Conservation (phyloP, 106 monocot genomes). For the Cymbidium sinense region DNA sequence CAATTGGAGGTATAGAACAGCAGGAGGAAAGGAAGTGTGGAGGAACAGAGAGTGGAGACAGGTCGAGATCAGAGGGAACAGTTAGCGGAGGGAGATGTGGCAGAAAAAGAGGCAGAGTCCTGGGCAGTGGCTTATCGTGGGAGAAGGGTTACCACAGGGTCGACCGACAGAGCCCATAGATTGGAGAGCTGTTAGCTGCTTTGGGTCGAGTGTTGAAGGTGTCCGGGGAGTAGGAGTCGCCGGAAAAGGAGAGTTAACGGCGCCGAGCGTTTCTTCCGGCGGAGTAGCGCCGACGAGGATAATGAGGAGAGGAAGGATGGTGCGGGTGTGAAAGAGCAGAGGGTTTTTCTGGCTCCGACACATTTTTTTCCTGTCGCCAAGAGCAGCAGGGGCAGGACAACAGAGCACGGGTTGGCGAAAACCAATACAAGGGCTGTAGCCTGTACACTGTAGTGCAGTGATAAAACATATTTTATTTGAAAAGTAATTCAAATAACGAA, state of each 20-base stretch:
- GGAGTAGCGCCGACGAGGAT: not conserved
- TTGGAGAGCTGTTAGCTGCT: slow-evolving; percentile 37
- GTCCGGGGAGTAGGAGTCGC: not conserved
- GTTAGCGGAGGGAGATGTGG: slow-evolving; percentile 49
- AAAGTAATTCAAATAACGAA: too few relatives aligned
- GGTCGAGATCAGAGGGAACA: slow-evolving; percentile 62
- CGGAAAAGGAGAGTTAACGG: not conserved
- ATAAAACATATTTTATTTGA: too few relatives aligned
- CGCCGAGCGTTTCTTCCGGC: not conserved
- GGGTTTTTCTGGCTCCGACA: too few relatives aligned
- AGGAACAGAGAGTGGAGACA: slow-evolving; percentile 50
- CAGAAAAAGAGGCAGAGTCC: slow-evolving; percentile 55
- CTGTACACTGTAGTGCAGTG: too few relatives aligned
- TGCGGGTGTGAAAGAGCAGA: too few relatives aligned
- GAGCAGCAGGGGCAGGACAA: too few relatives aligned
- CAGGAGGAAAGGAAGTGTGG: slow-evolving; percentile 23
- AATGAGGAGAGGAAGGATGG: not conserved
- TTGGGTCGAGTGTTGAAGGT: slow-evolving; percentile 43
- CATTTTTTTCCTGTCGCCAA: too few relatives aligned
- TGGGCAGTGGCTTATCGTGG: slow-evolving; percentile 44
- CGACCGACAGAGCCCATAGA: slow-evolving; percentile 29
- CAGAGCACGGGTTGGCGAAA: too few relatives aligned
- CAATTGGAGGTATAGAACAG: slow-evolving; percentile 3
- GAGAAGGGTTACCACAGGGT: slow-evolving; percentile 49
- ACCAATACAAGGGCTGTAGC: too few relatives aligned